Base-by-base conservation (phyloP, 805 yeast species). In the Teunomyces tritomae region DNA sequence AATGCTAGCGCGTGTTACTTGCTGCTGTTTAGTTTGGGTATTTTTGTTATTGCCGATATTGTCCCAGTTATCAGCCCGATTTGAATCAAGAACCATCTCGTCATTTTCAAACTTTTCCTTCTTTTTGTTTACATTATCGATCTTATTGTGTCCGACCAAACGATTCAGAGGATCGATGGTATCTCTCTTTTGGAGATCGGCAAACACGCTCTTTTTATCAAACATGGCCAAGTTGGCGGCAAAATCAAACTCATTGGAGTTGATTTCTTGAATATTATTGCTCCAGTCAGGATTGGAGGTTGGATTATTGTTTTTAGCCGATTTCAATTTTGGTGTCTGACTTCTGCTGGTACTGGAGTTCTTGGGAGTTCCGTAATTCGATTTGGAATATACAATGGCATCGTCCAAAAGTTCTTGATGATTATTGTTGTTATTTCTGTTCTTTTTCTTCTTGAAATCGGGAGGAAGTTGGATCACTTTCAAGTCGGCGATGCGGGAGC, bases 211-310 rank as follows among this genome's bases (percentile, higher is more conserved):
- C 49, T 76, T 71, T 64, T 91, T 91, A 64, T 91, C 94, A 59
- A 91, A 91, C 73, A 83, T 82, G 20, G 84, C 84, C 52, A 91
- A 74, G 60, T 87, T 88, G 10, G 88, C 84, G 47, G 82, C 88
- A 65, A 91, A 91, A 63, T 91, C 97, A 66, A 91, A 91, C 53
- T 89, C 97, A 17, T 72, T 76, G 46, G 74, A 62, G 54, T 80
- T 74, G 62, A 80, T 76, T 49, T 71, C 75, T 48, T 77, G 80
- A 10, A 54, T 51, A 36, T 74, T 80, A 14, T 43, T 49, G 45
- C 72, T 76, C 83, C 83, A 80, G 41, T 72, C 78, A 3, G 71
- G 70, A 9, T 68, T 66, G 14, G 65, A 59, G 9, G 59, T 59
- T 24, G 54, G 47, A 9, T 45, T 41, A 14, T 44, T 39, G 24